phyloP scores from a whole-genome alignment of 2,329 filamentous ascomycete species.

The Paracamarosporium sp. region DNA sequence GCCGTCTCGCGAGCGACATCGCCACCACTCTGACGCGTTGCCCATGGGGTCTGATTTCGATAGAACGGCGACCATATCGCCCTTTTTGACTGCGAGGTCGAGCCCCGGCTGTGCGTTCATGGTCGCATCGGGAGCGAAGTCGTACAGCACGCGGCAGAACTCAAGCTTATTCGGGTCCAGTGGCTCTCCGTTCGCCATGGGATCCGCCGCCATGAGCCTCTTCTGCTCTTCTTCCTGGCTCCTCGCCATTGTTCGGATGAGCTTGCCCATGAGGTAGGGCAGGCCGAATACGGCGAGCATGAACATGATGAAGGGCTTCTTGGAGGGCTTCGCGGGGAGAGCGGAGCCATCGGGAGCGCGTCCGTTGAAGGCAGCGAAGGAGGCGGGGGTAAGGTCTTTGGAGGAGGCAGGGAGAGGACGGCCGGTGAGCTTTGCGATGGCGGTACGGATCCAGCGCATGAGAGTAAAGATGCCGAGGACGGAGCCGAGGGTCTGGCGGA shows the following conservation, averaged over 20 bases:
- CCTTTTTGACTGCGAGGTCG: conserved; percentile 91
- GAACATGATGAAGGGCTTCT: conserved; percentile 97
- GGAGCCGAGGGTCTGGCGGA: conserved; percentile 91
- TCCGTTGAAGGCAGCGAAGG: conserved; percentile 88
- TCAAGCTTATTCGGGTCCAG: conserved; percentile 91
- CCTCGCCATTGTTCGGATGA: conserved; percentile 83
- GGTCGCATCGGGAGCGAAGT: conserved; percentile 83
- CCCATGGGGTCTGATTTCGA: conserved; percentile 92
- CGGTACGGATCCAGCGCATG: conserved; percentile 90
- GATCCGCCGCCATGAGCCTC: conserved; percentile 60
- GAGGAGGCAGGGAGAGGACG: conserved; percentile 88
- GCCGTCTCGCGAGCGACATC: conserved; percentile 87
- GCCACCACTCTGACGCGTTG: conserved; percentile 96
- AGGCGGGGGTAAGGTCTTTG: conserved; percentile 83
- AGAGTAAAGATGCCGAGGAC: conserved; percentile 94
- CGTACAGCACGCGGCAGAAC: conserved; percentile 93
- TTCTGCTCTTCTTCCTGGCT: conserved; percentile 85
- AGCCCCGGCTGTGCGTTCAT: conserved; percentile 66
- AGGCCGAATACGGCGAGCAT: conserved; percentile 91
- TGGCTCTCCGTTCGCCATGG: conserved; percentile 56
- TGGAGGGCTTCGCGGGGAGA: conserved; percentile 74
- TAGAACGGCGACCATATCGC: conserved; percentile 92
- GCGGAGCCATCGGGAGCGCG: conserved; percentile 72
- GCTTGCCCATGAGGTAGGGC: conserved; percentile 95
- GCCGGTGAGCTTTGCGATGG: conserved; percentile 91